Conservation (phyloP, 495 filamentous ascomycete species). For the Xylaria acuta region DNA sequence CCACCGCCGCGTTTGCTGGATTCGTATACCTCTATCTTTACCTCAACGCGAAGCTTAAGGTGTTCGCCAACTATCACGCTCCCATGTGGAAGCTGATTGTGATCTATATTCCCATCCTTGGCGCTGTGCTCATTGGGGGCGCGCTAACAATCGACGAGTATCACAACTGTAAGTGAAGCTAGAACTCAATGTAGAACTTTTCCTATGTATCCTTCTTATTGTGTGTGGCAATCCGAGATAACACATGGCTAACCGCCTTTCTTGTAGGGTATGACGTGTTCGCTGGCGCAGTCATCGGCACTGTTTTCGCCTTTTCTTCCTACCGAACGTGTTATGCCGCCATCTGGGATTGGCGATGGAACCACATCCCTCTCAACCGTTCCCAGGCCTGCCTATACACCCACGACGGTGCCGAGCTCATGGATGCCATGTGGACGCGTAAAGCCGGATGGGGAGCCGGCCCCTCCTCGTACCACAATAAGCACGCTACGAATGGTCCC, state of each 20-base stretch:
- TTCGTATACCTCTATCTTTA: constrained; percentile 65
- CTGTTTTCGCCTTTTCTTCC: constrained; percentile 58
- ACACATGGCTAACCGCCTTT: background rate
- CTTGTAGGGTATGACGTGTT: constrained; percentile 59
- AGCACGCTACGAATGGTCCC: constrained; percentile 12
- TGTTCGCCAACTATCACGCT: constrained; percentile 64
- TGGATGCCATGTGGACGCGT: constrained; percentile 51
- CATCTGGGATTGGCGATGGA: constrained; percentile 65
- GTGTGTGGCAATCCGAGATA: background rate
- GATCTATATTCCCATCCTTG: constrained; percentile 64
- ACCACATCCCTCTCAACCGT: constrained; percentile 58
- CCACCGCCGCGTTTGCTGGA: constrained; percentile 63
- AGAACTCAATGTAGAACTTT: background rate
- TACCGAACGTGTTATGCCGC: constrained; percentile 66
- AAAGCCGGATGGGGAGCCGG: constrained; percentile 53
- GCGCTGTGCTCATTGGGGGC: constrained; percentile 63
- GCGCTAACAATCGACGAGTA: constrained; percentile 66
- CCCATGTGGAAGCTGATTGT: constrained; percentile 68
- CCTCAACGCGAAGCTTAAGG: constrained; percentile 70
- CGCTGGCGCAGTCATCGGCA: constrained; percentile 63
- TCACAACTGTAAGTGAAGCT: constrained; percentile 54
- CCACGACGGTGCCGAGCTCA: constrained; percentile 41
- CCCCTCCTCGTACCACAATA: constrained; percentile 4
- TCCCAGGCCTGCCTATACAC: constrained; percentile 40
- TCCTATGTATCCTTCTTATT: background rate